These are phyloP conservation scores for Parafenestella ontariensis DNA, from an alignment of 2,329 filamentous ascomycete genomes.

Conservation along the genomic window DNA sequence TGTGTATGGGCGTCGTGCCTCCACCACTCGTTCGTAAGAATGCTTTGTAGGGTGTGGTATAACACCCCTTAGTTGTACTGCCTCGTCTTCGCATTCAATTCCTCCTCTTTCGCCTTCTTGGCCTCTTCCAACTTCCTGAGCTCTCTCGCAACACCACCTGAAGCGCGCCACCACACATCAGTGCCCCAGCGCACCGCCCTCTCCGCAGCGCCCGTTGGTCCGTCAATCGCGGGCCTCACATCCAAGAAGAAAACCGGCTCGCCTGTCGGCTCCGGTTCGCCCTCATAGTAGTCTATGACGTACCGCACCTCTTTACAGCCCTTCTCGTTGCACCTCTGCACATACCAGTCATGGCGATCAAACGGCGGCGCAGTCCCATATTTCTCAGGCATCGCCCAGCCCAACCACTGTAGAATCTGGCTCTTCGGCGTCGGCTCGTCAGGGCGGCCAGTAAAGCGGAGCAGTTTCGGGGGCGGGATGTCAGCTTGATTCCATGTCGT, in stretches of 20 bases:
- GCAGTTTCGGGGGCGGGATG: slow-evolving; percentile 69
- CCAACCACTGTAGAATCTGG: slow-evolving; percentile 79
- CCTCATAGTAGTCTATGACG: slow-evolving; percentile 96
- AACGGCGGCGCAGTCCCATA: slow-evolving; percentile 87
- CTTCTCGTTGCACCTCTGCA: slow-evolving; percentile 74
- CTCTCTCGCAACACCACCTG: slow-evolving; percentile 70
- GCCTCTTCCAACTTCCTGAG: slow-evolving; percentile 43
- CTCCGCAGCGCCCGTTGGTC: slow-evolving; percentile 80
- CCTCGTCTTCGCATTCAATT: slow-evolving; percentile 24
- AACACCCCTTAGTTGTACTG: slow-evolving; percentile 32
- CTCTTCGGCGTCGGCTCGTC: slow-evolving; percentile 92
- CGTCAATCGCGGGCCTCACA: slow-evolving; percentile 85
- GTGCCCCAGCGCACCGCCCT: slow-evolving; percentile 87
- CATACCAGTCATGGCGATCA: slow-evolving; percentile 97
- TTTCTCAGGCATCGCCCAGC: slow-evolving; percentile 77
- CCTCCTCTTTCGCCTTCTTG: slow-evolving; percentile 40
- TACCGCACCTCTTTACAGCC: slow-evolving; percentile 82
- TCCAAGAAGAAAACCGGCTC: slow-evolving; percentile 97
- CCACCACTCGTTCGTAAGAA: not conserved
- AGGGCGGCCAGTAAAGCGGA: slow-evolving; percentile 89
- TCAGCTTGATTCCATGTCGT: slow-evolving; percentile 45
- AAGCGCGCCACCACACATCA: slow-evolving; percentile 92
- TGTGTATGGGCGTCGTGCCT: not conserved
- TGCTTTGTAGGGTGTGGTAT: no score
- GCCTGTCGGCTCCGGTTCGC: slow-evolving; percentile 78